A percentile compares a stretch with the other conserved stretches of the same genome.
Evolutionary conservation across 176 grass and related monocot species (phyloP).

Genomic region (Cenchrus americanus): DNA sequence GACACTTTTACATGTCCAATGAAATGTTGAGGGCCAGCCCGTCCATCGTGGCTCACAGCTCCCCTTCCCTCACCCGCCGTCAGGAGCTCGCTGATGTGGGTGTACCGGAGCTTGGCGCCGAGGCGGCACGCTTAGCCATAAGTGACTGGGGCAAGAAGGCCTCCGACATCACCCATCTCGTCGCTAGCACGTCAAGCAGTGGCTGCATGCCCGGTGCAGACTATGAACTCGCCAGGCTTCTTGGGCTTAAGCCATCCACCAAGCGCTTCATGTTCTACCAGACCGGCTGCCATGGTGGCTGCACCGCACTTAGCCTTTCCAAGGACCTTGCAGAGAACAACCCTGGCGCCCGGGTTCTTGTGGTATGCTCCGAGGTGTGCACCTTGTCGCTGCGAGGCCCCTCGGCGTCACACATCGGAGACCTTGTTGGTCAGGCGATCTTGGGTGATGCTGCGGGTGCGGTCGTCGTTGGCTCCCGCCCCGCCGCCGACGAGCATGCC

Average conservation of each 20-base stretch:
- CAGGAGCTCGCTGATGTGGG: constrained; percentile 57
- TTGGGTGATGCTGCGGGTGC: constrained; percentile 15
- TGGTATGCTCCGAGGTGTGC: constrained; percentile 64
- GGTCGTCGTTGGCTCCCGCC: neutral
- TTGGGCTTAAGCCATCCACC: constrained; percentile 49
- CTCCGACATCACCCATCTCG: constrained; percentile 60
- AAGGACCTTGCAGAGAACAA: constrained; percentile 80
- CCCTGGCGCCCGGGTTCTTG: constrained; percentile 52
- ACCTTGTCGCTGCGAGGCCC: constrained; percentile 59
- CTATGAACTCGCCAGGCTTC: constrained; percentile 55
- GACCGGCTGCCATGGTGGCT: constrained; percentile 54
- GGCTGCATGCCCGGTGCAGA: constrained; percentile 65
- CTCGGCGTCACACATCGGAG: constrained; percentile 2
- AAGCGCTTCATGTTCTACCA: constrained; percentile 73
- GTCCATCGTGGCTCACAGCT: constrained; percentile 52
- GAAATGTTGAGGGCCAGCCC: constrained; percentile 55
- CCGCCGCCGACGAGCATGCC: neutral
- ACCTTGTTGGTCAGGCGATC: constrained; percentile 22
- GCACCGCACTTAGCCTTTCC: constrained; percentile 51
- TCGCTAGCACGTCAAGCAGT: constrained; percentile 51
- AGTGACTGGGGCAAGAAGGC: constrained; percentile 58
- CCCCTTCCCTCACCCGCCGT: constrained; percentile 52
- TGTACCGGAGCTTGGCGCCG: constrained; percentile 45
- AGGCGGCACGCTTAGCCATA: constrained; percentile 55
- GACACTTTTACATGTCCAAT: constrained; percentile 50